Base-by-base conservation (phyloP, 768 basidiomycete genomes). In the Pleurotus djamor region DNA sequence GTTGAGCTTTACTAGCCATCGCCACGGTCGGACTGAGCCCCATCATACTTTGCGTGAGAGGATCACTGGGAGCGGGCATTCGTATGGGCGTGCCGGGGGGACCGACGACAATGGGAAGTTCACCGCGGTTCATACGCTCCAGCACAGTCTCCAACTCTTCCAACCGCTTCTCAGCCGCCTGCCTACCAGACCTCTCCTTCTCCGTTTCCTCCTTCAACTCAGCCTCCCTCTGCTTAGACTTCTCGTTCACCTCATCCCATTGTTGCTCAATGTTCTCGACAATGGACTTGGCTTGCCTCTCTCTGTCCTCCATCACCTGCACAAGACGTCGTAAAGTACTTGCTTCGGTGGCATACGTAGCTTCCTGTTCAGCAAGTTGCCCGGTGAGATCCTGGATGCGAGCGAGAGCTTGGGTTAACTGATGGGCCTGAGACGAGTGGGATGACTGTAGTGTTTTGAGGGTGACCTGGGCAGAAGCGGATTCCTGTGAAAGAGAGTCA, bases 11-110 rank as follows among this genome's bases (percentile, higher is more conserved):
- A 73, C 87, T 87, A 5, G 89, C 93, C 77, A 96, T 86, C 4
- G 90, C 88, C 10, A 96, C 91, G 0, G 95, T 92, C 1, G 96
- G 94, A 67, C 92, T 94, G 14, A 95, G 74, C 47, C 87, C 84
- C 68, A 89, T 75, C 75, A 87, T 83, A 7, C 81, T 79, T 41
- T 87, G 83, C 32, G 76, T 70, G 10, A 77, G 64, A n/a, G 75
- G 58, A 61, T 84, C 80, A n/a, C 74, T 60, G 48, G 65, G 59
- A 28, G 74, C 74, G 16, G 77, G 70, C 0, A 76, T 74, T 52
- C 79, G 71, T 45, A 74, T 69, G 47, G 81, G 85, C 37, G 83
- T 85, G 5, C 76, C 79, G 13, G 85, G 79, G 3, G 74, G 51
- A 34, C 79, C 77, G 21, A 75, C 73, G 28, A 84, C 85, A 21